Evolutionary conservation across 1,284 basidiomycete genomes (phyloP).

Genomic region (Melampsora medusae): DNA sequence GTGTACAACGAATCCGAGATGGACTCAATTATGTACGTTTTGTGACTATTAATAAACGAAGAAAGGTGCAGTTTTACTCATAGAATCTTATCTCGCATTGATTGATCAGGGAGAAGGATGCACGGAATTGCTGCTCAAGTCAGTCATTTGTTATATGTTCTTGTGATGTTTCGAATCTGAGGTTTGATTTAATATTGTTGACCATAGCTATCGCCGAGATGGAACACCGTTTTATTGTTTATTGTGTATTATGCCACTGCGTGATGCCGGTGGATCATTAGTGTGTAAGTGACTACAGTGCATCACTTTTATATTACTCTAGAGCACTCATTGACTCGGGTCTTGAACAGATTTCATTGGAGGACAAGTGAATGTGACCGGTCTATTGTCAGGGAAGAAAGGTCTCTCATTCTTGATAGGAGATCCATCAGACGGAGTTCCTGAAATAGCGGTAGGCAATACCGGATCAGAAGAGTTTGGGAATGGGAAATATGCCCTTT

Average conservation of each 20-base stretch:
- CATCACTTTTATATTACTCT: not conserved
- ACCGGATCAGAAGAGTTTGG: too few species aligned
- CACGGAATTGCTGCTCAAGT: conserved; percentile 32
- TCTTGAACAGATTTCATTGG: conserved; percentile 31
- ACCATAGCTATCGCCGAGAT: conserved; percentile 12
- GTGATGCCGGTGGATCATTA: conserved; percentile 23
- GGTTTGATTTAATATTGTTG: not conserved
- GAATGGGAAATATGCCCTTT: too few species aligned
- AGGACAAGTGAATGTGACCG: conserved; percentile 32
- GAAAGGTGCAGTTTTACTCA: not conserved
- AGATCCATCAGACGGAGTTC: not conserved
- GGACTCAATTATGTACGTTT: conserved; percentile 20
- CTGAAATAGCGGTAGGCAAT: not conserved
- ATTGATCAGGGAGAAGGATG: conserved; percentile 35
- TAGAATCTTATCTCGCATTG: not conserved
- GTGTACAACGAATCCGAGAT: conserved; percentile 33
- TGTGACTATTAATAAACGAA: not conserved
- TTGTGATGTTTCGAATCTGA: not conserved
- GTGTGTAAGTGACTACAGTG: conserved; percentile 8
- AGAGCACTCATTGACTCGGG: not conserved
- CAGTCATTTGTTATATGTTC: not conserved
- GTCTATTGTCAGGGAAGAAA: conserved; percentile 20
- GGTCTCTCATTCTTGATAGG: conserved; percentile 29
- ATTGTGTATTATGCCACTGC: conserved; percentile 24
- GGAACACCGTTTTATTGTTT: conserved; percentile 32